Evolutionary conservation across 1,284 basidiomycete species (phyloP).

Genomic region (Austroboletus novae-zelandiae): DNA sequence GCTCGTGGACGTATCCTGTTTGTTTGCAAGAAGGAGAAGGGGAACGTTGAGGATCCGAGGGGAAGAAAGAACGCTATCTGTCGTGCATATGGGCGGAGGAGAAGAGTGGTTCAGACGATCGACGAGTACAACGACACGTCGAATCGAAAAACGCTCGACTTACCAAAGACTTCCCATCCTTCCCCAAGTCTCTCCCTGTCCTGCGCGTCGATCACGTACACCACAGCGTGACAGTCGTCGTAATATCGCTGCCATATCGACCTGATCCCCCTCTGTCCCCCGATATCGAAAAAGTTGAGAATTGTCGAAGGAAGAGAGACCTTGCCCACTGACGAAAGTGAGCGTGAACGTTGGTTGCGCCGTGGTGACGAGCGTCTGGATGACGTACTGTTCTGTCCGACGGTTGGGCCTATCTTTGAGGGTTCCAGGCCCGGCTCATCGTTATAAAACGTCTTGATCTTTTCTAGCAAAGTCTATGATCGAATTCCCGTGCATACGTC

Average conservation of each 20-base stretch:
- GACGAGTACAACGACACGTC: neutral
- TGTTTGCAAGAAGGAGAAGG: constrained; percentile 87
- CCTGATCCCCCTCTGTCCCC: constrained; percentile 88
- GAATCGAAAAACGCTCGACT: constrained; percentile 25
- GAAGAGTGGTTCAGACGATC: neutral
- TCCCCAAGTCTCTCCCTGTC: constrained; percentile 84
- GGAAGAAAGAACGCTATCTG: constrained; percentile 81
- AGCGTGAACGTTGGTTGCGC: neutral
- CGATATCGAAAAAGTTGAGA: constrained; percentile 92
- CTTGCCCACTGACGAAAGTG: constrained; percentile 68
- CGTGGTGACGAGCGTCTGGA: neutral
- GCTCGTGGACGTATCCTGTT: constrained; percentile 80
- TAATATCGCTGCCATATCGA: constrained; percentile 94
- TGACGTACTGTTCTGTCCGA: constrained; percentile 88
- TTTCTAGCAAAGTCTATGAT: constrained; percentile 80
- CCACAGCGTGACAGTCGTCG: constrained; percentile 91
- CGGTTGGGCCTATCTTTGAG: constrained; percentile 90
- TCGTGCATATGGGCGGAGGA: neutral
- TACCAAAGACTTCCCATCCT: constrained; percentile 94
- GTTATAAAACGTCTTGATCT: constrained; percentile 89
- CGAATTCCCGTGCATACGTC: neutral
- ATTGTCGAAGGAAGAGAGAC: constrained; percentile 89
- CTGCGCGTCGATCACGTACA: constrained; percentile 87
- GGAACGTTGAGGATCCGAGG: constrained; percentile 87
- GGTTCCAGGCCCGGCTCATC: constrained; percentile 79